Conservation (phyloP, 1,139 yeast species). For the Candida neerlandica region DNA sequence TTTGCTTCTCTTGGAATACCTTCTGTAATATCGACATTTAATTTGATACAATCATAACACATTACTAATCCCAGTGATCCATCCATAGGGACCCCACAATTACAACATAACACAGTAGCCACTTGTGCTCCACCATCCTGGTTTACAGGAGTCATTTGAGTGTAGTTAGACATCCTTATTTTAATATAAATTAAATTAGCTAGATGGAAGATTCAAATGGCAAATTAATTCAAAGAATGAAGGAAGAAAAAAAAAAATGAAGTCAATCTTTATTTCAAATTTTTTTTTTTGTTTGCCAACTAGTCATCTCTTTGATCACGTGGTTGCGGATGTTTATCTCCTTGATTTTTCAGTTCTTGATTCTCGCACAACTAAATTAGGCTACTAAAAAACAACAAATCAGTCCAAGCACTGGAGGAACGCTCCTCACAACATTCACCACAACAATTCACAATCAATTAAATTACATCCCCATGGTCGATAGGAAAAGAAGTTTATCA, state of each 20-base stretch:
- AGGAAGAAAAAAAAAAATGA: background rate
- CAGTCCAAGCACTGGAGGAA: background rate
- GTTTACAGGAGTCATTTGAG: constrained; percentile 37
- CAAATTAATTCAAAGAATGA: background rate
- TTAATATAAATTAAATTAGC: background rate
- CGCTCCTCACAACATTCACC: background rate
- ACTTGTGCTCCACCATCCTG: constrained; percentile 25
- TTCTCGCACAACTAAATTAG: constrained; percentile 1
- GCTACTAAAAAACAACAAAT: background rate
- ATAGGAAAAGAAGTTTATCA: constrained; percentile 31
- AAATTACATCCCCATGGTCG: constrained; percentile 27
- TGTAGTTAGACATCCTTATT: constrained; percentile 49
- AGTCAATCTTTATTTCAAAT: background rate
- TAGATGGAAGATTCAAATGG: background rate
- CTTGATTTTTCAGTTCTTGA: constrained; percentile 2
- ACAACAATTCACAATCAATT: background rate
- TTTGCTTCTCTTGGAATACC: constrained; percentile 96
- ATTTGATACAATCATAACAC: constrained; percentile 97
- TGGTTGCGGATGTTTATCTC: background rate
- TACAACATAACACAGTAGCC: constrained; percentile 94
- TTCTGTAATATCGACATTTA: constrained; percentile 91
- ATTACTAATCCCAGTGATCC: constrained; percentile 92
- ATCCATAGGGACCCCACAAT: constrained; percentile 98
- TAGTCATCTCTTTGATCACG: constrained; percentile 5
- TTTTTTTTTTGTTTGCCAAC: background rate